Base-by-base conservation (phyloP, 2,329 filamentous ascomycete genomes). In the Cytospora piceicola region DNA sequence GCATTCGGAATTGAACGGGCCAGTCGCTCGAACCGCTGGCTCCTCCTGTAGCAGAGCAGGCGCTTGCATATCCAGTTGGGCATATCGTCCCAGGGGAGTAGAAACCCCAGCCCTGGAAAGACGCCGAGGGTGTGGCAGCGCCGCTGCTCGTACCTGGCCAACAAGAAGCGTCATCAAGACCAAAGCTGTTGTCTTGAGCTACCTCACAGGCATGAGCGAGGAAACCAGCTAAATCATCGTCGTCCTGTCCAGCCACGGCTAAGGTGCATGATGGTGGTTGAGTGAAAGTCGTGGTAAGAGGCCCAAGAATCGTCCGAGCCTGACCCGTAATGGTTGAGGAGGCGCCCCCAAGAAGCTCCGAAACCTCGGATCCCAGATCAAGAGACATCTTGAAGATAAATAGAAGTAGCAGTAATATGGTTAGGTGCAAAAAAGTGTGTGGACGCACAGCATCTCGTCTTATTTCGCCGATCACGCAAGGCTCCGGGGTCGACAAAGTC, bases 231-330 rank as follows among this genome's bases (percentile, higher is more conserved):
- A 63, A n/a, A 3, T 2, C 17, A 20, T 57, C 3, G 22, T 51
- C 53, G 12, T 24, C 34, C 11, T 27, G 24, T 8, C 17, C 29
- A 22, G 61, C 53, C 4, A 57, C 29, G 27, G 61, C 61, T 29
- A 55, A 39, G 30, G 53, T 52, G 20, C 61, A 63, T n/a, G 55
- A 54, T 29, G 61, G 39, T 17, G 61, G 61, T n/a, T 63, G 61
- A 12, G 61, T 63, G 20, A 63, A 63, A n/a, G 61, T 63, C 22
- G 61, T 17, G n/a, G 61, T 63, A 15, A 63, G 42, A 7, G 61
- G 61, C 7, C 61, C 61, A 20, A 63, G 42, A 15, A 29, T 63
- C 4, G 53, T 63, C 22, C 22, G 39, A 8, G 7, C 61, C 54
- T 63, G 61, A 12, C 29, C 54, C 3, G 39, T 57, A 34, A 63